phyloP scores from a whole-genome alignment of 1,139 yeast species.

The Meyerozyma carpophila region DNA sequence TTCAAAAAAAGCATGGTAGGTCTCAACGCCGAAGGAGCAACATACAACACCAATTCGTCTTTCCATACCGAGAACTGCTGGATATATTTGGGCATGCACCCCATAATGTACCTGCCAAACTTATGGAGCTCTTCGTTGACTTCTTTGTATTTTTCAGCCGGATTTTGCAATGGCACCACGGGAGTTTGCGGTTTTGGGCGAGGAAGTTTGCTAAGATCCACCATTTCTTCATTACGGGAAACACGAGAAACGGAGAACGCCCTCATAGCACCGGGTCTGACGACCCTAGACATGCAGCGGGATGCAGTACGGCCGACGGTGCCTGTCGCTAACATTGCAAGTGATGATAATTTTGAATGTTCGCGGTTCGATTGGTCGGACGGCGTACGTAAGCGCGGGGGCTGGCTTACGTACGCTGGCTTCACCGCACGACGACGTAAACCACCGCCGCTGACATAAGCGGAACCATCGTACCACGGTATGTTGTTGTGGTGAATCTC shows the following conservation, averaged over 20 bases:
- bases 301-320: neutral
- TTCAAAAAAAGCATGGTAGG: constrained; percentile 68
- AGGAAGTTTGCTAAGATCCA: constrained; percentile 34
- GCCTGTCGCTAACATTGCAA: neutral
- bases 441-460: neutral
- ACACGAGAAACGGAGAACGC: constrained; percentile 2
- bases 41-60: constrained; percentile 74
- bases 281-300: constrained; percentile 1
- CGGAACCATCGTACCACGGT: neutral
- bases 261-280: constrained; percentile 3
- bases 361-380: constrained; percentile 1
- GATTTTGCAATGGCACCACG: constrained; percentile 64
- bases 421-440: too few relatives aligned
- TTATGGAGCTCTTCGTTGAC: constrained; percentile 73
- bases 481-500: too few relatives aligned
- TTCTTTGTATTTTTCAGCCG: constrained; percentile 69
- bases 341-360: constrained; percentile 1
- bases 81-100: constrained; percentile 74
- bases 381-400: neutral
- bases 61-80: constrained; percentile 89
- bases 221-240: constrained; percentile 23
- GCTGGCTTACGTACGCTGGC: too few relatives aligned
- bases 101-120: constrained; percentile 75
- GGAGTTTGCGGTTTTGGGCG: constrained; percentile 31
- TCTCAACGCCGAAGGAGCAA: constrained; percentile 70